Conservation (phyloP, 495 filamentous ascomycete genomes). For the Bathelium albidoporum region DNA sequence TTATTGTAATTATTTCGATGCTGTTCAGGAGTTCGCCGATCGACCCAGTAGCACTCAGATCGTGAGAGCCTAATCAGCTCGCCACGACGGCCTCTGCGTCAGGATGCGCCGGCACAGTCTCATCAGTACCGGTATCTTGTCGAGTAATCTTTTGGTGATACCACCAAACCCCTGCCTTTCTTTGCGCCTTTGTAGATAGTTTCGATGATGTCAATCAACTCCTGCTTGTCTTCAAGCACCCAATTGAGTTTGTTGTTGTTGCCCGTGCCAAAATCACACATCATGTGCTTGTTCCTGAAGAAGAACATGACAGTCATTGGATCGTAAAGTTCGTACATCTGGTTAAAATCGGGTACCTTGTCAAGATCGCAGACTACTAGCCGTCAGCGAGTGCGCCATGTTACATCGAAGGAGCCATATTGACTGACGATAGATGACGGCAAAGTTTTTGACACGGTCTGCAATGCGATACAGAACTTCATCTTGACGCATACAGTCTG, state of each 20-base stretch:
- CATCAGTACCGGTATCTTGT: conserved; percentile 67
- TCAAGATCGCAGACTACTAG: conserved; percentile 76
- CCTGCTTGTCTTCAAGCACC: conserved; percentile 96
- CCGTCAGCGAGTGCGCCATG: neutral
- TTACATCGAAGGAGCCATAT: neutral
- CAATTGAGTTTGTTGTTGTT: conserved; percentile 99
- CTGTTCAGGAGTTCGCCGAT: no score
- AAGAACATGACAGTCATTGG: conserved; percentile 68
- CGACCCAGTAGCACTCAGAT: no score
- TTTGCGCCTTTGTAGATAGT: conserved; percentile 95
- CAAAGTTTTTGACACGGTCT: conserved; percentile 78
- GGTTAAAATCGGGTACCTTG: conserved; percentile 92
- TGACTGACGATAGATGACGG: conserved; percentile 60
- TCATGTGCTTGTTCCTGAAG: conserved; percentile 98
- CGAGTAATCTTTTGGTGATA: conserved; percentile 91
- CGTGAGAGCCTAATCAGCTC: no score
- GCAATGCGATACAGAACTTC: conserved; percentile 85
- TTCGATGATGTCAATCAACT: conserved; percentile 96
- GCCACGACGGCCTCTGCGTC: neutral
- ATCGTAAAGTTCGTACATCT: conserved; percentile 70
- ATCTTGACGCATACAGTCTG: conserved; percentile 83
- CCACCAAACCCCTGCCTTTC: conserved; percentile 91
- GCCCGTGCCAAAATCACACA: conserved; percentile 95
- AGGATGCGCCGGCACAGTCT: neutral
- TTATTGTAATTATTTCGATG: neutral